Evolutionary conservation across 2,329 filamentous ascomycete species (phyloP).

Genomic region (Colletotrichum orchidophilum): DNA sequence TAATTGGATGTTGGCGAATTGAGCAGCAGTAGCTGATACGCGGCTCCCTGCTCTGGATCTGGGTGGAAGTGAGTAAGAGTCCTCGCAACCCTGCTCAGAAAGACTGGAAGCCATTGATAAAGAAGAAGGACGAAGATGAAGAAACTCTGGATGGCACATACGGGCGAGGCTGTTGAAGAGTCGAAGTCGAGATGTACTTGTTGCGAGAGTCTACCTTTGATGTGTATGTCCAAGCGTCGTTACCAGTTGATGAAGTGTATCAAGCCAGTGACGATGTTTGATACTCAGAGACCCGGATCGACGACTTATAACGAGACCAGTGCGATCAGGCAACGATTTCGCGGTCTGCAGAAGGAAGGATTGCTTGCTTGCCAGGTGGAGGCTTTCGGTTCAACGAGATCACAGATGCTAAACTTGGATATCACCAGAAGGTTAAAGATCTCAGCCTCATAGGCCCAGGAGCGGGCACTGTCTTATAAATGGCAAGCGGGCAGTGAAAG

Average conservation of each 20-base stretch:
- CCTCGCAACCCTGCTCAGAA: slow-evolving; percentile 40
- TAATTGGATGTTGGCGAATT: slow-evolving; percentile 39
- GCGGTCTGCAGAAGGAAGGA: slow-evolving; percentile 30
- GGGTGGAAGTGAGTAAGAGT: slow-evolving; percentile 47
- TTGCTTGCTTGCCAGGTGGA: slow-evolving; percentile 33
- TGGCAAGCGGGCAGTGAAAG: slow-evolving; percentile 34
- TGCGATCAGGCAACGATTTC: slow-evolving; percentile 25
- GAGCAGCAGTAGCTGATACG: slow-evolving; percentile 41
- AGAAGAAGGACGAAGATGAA: slow-evolving; percentile 37
- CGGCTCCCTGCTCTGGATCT: slow-evolving; percentile 44
- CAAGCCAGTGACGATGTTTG: slow-evolving; percentile 27
- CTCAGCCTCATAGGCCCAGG: slow-evolving; percentile 36
- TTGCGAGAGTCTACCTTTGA: background rate
- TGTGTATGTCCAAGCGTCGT: slow-evolving; percentile 26
- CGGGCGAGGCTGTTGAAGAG: slow-evolving; percentile 30
- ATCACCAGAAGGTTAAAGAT: slow-evolving; percentile 36
- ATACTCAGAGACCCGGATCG: slow-evolving; percentile 5
- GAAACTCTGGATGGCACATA: slow-evolving; percentile 41
- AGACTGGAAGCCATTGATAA: slow-evolving; percentile 41
- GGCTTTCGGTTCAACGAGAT: slow-evolving; percentile 32
- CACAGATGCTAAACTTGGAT: slow-evolving; percentile 36
- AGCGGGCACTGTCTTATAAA: slow-evolving; percentile 35
- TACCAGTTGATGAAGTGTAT: slow-evolving; percentile 15
- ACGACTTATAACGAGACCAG: slow-evolving; percentile 28
- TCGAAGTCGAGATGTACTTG: slow-evolving; percentile 13